These are phyloP conservation scores for Lachnellula cervina DNA, from an alignment of 2,329 filamentous ascomycete genomes.

Conservation along the genomic window DNA sequence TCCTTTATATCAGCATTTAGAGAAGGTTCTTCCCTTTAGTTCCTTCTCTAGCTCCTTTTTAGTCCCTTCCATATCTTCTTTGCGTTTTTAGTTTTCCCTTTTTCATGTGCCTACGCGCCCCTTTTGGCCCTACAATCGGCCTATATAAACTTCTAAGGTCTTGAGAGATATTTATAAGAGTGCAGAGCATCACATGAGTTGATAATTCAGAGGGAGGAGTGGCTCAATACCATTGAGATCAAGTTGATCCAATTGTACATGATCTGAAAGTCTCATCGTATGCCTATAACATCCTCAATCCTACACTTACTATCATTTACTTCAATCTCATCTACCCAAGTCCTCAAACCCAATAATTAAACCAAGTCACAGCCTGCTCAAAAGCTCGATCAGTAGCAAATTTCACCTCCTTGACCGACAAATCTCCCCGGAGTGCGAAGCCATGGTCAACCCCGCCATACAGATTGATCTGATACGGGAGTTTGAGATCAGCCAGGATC, in stretches of 20 bases:
- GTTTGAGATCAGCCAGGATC: no score
- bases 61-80: slow-evolving; percentile 26
- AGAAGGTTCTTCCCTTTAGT: background rate
- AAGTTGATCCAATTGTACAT: no score
- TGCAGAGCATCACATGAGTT: slow-evolving; percentile 1
- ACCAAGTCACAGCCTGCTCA: slow-evolving; percentile 8
- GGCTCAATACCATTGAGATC: no score
- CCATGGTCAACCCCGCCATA: no score
- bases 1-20: no score
- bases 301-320: no score
- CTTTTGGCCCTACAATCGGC: slow-evolving; percentile 18
- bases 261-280: no score
- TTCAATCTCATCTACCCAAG: no score
- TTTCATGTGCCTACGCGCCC: slow-evolving; percentile 26
- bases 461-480: no score
- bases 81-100: slow-evolving; percentile 16
- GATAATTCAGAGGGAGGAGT: no score
- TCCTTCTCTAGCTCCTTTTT: slow-evolving; percentile 5
- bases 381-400: slow-evolving; percentile 8
- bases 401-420: background rate
- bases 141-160: background rate
- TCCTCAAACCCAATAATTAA: background rate
- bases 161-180: slow-evolving; percentile 5
- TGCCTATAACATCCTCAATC: no score
- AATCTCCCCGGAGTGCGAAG: slow-evolving; percentile 49